These are phyloP conservation scores for Suillus placidus DNA, from an alignment of 768 basidiomycete species.

Conservation along the genomic window DNA sequence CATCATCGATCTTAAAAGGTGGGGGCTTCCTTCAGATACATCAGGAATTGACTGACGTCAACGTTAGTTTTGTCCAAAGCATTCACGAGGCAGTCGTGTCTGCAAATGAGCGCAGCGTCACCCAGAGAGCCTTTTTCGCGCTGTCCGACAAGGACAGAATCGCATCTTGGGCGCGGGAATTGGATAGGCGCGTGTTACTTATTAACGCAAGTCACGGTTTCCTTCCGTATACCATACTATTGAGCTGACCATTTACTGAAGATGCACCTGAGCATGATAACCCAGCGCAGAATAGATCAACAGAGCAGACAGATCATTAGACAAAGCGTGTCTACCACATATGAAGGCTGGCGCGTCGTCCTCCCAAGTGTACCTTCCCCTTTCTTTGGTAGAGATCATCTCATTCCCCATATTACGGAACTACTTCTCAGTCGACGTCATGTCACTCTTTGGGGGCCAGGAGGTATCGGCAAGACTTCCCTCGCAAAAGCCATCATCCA, in stretches of 20 bases:
- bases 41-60: not conserved
- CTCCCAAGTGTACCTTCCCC: not conserved
- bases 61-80: not conserved
- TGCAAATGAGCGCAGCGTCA: not conserved
- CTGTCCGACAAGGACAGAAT: not conserved
- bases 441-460: conserved; percentile 2
- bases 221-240: not conserved
- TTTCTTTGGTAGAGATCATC: conserved; percentile 6
- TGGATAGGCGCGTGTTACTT: not conserved
- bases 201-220: not conserved
- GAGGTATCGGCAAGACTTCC: conserved; percentile 9
- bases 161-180: not conserved
- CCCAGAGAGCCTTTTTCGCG: not conserved
- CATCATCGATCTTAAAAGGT: not conserved
- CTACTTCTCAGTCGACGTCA: conserved; percentile 5
- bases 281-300: not conserved
- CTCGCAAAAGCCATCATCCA: conserved; percentile 8
- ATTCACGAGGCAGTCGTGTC: not conserved
- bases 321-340: not conserved
- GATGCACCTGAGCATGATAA: not conserved
- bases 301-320: not conserved
- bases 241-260: not conserved
- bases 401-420: not conserved
- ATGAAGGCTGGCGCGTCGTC: not conserved
- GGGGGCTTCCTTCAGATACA: not conserved